Conservation (phyloP, 2,329 filamentous ascomycete genomes). For the Aureobasidium sp. region DNA sequence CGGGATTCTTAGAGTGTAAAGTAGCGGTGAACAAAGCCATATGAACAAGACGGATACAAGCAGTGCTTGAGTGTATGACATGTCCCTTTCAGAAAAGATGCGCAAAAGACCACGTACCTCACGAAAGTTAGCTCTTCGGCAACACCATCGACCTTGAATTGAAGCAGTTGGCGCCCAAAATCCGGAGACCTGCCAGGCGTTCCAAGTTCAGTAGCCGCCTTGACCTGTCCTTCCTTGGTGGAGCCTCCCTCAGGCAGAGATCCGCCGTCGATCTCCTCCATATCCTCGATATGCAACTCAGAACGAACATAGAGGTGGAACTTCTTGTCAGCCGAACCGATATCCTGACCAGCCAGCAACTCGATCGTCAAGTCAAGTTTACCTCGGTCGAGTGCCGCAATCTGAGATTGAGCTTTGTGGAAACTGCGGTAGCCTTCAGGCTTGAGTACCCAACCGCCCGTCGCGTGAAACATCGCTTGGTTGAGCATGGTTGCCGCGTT, state of each 20-base stretch:
- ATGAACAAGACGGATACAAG: not conserved
- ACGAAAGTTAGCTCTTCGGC: constrained; percentile 41
- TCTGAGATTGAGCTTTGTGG: constrained; percentile 13
- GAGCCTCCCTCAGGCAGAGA: constrained; percentile 39
- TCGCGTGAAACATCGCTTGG: constrained; percentile 78
- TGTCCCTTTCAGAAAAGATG: not conserved
- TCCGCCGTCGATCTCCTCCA: constrained; percentile 38
- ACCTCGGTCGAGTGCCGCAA: constrained; percentile 16
- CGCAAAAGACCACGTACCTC: constrained; percentile 29
- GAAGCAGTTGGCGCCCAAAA: constrained; percentile 35
- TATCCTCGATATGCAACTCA: constrained; percentile 69
- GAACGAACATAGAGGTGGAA: constrained; percentile 71
- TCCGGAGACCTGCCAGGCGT: constrained; percentile 35
- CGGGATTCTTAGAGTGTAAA: not conserved
- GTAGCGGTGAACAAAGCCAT: not conserved
- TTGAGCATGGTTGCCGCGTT: constrained; percentile 96
- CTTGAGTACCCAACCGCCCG: constrained; percentile 78
- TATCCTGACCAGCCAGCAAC: constrained; percentile 65
- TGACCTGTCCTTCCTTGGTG: constrained; percentile 45
- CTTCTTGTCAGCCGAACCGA: constrained; percentile 48
- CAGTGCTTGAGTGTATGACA: not conserved
- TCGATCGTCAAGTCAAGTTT: constrained; percentile 59
- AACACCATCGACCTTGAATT: constrained; percentile 36
- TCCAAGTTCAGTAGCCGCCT: constrained; percentile 37
- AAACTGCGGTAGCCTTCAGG: constrained; percentile 58